Evolutionary conservation across 495 filamentous ascomycete genomes (phyloP).

Genomic region (Thozetella sp.): DNA sequence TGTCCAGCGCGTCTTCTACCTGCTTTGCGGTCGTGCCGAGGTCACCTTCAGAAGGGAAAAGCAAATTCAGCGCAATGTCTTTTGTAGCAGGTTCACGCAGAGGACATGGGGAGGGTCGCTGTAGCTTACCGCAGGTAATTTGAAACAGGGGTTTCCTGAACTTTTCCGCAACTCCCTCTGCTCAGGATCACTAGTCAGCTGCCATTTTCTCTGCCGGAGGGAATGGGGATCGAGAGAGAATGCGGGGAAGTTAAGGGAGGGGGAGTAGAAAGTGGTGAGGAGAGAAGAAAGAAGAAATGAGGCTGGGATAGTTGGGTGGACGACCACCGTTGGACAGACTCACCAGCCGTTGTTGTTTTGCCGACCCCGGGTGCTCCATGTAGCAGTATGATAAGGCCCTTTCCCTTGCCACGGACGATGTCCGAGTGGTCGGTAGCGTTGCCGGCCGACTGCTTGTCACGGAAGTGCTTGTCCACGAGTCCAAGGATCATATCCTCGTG

Average conservation of each 20-base stretch:
- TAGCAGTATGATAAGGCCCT: constrained; percentile 33
- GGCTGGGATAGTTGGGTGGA: too few species aligned
- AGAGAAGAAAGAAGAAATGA: too few species aligned
- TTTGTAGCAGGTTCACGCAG: too few species aligned
- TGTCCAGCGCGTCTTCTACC: constrained; percentile 39
- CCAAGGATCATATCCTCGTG: constrained; percentile 34
- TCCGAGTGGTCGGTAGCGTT: constrained; percentile 30
- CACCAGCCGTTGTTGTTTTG: constrained; percentile 43
- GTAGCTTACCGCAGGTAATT: constrained; percentile 24
- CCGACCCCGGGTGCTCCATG: constrained; percentile 48
- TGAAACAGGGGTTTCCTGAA: constrained; percentile 24
- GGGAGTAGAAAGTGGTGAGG: too few species aligned
- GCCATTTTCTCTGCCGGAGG: too few species aligned
- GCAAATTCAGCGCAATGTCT: background rate
- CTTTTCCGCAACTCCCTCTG: constrained; percentile 27
- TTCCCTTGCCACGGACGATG: constrained; percentile 42
- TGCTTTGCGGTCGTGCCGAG: constrained; percentile 35
- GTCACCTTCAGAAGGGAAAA: constrained; percentile 14
- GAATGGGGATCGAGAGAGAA: too few species aligned
- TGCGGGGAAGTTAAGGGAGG: background rate
- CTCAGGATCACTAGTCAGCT: background rate
- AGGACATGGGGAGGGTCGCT: background rate
- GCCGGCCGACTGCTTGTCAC: constrained; percentile 25
- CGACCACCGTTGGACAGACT: too few species aligned
- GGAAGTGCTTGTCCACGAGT: constrained; percentile 38